Evolutionary conservation across 2,329 filamentous ascomycete genomes (phyloP).

Genomic region (Orbilia blumenaviensis): DNA sequence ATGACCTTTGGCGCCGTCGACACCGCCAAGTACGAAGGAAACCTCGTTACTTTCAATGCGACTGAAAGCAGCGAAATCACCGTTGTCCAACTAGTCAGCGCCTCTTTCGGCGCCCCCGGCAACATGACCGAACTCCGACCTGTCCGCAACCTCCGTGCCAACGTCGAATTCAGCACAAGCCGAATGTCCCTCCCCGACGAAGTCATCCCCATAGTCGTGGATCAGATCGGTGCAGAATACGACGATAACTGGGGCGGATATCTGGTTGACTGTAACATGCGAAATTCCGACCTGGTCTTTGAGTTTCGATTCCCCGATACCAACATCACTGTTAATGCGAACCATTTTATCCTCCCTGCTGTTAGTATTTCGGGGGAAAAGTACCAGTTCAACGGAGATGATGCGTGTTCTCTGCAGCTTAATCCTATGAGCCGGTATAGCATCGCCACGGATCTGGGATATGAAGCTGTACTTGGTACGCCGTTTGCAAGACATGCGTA

Average conservation of each 20-base stretch:
- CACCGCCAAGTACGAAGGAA: slow-evolving; percentile 41
- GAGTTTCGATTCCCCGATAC: slow-evolving; percentile 26
- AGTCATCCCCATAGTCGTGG: slow-evolving; percentile 2
- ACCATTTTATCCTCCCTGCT: slow-evolving; percentile 36
- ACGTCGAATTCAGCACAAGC: slow-evolving; percentile 39
- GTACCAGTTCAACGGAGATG: slow-evolving; percentile 18
- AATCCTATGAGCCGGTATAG: slow-evolving; percentile 33
- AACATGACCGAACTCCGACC: slow-evolving; percentile 24
- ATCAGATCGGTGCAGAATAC: background rate
- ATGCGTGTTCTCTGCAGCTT: slow-evolving; percentile 32
- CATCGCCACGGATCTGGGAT: slow-evolving; percentile 33
- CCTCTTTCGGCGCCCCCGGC: slow-evolving; percentile 15
- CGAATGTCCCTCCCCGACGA: slow-evolving; percentile 36
- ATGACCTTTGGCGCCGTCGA: slow-evolving; percentile 35
- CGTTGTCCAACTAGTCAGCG: slow-evolving; percentile 25
- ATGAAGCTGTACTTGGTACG: slow-evolving; percentile 35
- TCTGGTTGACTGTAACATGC: slow-evolving; percentile 31
- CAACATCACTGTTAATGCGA: slow-evolving; percentile 35
- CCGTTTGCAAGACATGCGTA: slow-evolving; percentile 46
- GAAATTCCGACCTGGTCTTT: slow-evolving; percentile 23
- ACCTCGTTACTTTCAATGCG: slow-evolving; percentile 44
- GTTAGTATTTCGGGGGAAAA: slow-evolving; percentile 22
- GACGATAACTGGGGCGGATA: slow-evolving; percentile 39
- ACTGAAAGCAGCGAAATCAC: slow-evolving; percentile 21
- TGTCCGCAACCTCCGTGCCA: slow-evolving; percentile 23